A percentile compares a stretch with the other conserved stretches of the same genome.
Evolutionary conservation across 2,329 filamentous ascomycete genomes (phyloP).

Genomic region (Septoria linicola): DNA sequence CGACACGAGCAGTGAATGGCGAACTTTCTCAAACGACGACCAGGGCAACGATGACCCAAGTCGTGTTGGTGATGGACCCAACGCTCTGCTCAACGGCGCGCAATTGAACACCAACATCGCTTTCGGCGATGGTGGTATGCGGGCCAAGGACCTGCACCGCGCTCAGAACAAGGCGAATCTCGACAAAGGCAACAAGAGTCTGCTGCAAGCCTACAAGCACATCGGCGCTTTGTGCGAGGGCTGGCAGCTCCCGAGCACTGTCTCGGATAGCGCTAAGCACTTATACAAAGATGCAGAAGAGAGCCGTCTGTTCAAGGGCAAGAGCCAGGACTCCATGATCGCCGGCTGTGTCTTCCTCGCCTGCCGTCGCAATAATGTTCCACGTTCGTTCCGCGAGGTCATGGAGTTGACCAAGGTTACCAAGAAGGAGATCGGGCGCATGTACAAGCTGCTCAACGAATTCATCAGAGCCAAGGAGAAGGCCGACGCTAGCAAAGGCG

Average conservation of each 20-base stretch:
- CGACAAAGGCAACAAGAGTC: conserved; percentile 78
- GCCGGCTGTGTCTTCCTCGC: conserved; percentile 97
- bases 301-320: conserved; percentile 90
- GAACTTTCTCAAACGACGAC: conserved; percentile 97
- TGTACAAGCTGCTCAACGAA: conserved; percentile 88
- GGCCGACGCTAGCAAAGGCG: conserved; percentile 24
- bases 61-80: conserved; percentile 92
- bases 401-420: conserved; percentile 88
- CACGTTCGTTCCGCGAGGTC: conserved; percentile 91
- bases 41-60: conserved; percentile 95
- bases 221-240: conserved; percentile 85
- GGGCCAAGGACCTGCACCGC: conserved; percentile 73
- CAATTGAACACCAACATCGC: conserved; percentile 87
- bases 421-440: conserved; percentile 95
- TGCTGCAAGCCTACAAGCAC: conserved; percentile 81
- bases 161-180: conserved; percentile 78
- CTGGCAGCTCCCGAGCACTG: conserved; percentile 75
- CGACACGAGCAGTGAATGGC: conserved; percentile 96
- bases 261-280: conserved; percentile 87
- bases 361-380: conserved; percentile 82
- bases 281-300: conserved; percentile 95
- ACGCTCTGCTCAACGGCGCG: conserved; percentile 83
- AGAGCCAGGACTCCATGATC: conserved; percentile 88
- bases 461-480: conserved; percentile 73
- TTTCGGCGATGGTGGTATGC: conserved; percentile 70